Percentiles rank a stretch among this genome's conserved stretches.
Evolutionary conservation across 768 basidiomycete genomes (phyloP).

Genomic region (Leccinellum luteum): DNA sequence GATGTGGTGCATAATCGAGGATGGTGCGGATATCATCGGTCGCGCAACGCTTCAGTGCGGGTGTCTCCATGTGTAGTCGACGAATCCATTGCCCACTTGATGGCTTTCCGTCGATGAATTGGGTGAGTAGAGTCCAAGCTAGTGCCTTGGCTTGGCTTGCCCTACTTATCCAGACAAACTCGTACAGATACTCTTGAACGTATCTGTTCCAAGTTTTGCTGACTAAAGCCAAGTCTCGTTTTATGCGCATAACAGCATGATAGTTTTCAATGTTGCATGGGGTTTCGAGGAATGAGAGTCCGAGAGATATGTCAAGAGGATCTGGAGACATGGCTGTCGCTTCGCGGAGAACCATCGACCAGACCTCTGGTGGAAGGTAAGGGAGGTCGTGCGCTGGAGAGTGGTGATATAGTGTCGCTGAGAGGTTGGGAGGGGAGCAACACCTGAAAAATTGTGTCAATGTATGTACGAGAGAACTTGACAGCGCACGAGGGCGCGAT

Average conservation of each 20-base stretch:
- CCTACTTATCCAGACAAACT: constrained; percentile 67
- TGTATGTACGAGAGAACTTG: neutral
- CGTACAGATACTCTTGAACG: constrained; percentile 56
- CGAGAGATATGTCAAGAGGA: constrained; percentile 45
- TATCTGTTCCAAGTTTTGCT: constrained; percentile 53
- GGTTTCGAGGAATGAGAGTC: constrained; percentile 58
- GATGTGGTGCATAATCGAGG: constrained; percentile 57
- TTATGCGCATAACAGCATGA: constrained; percentile 44
- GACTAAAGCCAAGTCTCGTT: constrained; percentile 52
- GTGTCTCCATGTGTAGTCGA: constrained; percentile 70
- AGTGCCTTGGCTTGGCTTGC: constrained; percentile 49
- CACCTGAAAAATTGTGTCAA: constrained; percentile 13
- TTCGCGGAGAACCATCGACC: constrained; percentile 62
- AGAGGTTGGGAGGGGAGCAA: neutral
- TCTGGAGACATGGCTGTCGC: constrained; percentile 46
- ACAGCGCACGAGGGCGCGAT: neutral
- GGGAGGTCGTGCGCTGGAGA: constrained; percentile 37
- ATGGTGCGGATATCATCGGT: constrained; percentile 68
- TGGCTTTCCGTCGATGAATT: constrained; percentile 37
- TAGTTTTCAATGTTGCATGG: constrained; percentile 46
- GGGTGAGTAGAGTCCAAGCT: constrained; percentile 42
- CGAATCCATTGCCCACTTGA: constrained; percentile 52
- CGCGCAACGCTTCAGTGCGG: constrained; percentile 56
- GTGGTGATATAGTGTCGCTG: constrained; percentile 21
- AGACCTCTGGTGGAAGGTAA: constrained; percentile 58